phyloP scores from a whole-genome alignment of 805 yeast species.

The Saccharomycopsis vini region DNA sequence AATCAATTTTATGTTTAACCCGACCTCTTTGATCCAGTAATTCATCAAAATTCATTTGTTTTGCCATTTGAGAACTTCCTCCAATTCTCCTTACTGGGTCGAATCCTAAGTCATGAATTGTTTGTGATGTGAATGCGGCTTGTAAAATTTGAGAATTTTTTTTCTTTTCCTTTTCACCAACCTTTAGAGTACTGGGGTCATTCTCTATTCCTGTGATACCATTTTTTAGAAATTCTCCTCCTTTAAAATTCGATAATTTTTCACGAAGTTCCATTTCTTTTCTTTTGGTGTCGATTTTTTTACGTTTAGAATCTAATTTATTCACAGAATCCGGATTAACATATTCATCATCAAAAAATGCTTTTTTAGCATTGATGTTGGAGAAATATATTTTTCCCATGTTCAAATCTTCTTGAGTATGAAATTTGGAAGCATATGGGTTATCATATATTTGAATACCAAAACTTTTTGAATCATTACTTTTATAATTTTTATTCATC shows the following conservation, averaged over 20 bases:
- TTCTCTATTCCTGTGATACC: neutral
- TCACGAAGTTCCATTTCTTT: conserved; percentile 26
- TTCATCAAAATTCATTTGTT: conserved; percentile 12
- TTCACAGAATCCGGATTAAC: conserved; percentile 38
- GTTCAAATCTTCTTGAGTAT: conserved; percentile 23
- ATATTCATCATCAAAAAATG: conserved; percentile 43
- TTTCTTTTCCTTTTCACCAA: conserved; percentile 2
- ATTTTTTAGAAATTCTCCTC: conserved; percentile 21
- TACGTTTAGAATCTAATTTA: conserved; percentile 31
- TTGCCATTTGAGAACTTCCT: conserved; percentile 17
- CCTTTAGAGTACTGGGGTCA: neutral
- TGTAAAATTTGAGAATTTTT: conserved; percentile 26
- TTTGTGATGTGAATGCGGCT: conserved; percentile 33
- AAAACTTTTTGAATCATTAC: conserved; percentile 11
- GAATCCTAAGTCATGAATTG: conserved; percentile 38
- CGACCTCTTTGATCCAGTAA: conserved; percentile 13
- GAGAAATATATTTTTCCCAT: conserved; percentile 29
- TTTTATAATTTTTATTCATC: conserved; percentile 16
- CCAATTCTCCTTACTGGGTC: conserved; percentile 34
- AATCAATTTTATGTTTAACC: conserved; percentile 20
- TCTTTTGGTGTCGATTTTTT: conserved; percentile 31
- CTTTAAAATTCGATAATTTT: conserved; percentile 23
- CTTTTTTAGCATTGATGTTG: conserved; percentile 34
- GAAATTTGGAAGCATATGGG: conserved; percentile 23
- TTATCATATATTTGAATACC: conserved; percentile 19